A percentile compares a stretch with the other conserved stretches of the same genome.
Evolutionary conservation across 163 green algal species (phyloP).

Genomic region (Scenedesmus sp.): DNA sequence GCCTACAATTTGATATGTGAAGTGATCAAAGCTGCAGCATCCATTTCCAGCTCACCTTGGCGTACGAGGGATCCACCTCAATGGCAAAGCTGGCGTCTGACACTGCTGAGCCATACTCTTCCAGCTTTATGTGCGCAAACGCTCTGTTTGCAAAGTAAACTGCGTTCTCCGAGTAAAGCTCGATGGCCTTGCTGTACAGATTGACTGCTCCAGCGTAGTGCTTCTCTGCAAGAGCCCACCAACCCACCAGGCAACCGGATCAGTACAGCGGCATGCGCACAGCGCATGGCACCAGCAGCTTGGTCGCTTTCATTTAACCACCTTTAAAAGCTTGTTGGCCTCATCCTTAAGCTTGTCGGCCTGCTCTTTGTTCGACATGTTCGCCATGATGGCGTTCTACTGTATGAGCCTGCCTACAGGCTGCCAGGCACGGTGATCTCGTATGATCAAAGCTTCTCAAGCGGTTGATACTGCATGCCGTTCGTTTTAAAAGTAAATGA

Average conservation of each 20-base stretch:
- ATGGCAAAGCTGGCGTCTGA: slow-evolving; percentile 92
- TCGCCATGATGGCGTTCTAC: neutral
- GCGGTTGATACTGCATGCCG: neutral
- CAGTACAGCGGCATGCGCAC: neutral
- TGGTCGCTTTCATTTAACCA: neutral
- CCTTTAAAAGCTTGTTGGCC: slow-evolving; percentile 56
- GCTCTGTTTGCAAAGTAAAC: slow-evolving; percentile 90
- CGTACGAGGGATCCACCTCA: slow-evolving; percentile 90
- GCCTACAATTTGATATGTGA: neutral
- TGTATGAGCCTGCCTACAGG: neutral
- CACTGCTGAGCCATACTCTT: slow-evolving; percentile 93
- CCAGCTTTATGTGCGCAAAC: slow-evolving; percentile 88
- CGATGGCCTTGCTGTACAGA: slow-evolving; percentile 89
- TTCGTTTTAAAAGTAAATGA: neutral
- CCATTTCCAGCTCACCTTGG: slow-evolving; percentile 81
- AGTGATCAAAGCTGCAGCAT: neutral
- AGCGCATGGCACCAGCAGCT: neutral
- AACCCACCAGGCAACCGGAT: neutral
- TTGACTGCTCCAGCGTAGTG: slow-evolving; percentile 88
- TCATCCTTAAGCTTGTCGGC: slow-evolving; percentile 52
- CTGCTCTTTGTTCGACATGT: slow-evolving; percentile 29
- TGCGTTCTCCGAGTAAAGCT: slow-evolving; percentile 77
- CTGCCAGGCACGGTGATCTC: neutral
- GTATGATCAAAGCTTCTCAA: neutral
- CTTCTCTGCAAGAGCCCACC: slow-evolving; percentile 75